phyloP scores from a whole-genome alignment of 2,329 filamentous ascomycete species.

The Lasiodiplodia theobromae region DNA sequence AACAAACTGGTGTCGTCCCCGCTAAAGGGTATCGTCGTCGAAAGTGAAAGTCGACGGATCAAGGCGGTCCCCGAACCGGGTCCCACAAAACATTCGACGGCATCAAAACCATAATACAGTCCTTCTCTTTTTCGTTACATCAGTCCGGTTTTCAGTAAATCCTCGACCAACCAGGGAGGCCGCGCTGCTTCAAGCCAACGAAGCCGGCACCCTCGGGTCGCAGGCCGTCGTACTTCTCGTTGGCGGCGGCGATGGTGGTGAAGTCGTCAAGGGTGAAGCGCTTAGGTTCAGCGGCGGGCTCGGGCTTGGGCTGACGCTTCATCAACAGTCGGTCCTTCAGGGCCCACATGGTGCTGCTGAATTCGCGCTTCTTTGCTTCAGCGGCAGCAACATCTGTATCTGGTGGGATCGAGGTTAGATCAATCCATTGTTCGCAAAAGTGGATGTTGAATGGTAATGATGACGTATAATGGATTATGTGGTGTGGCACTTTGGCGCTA shows the following conservation, averaged over 20 bases:
- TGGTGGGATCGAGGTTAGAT: not conserved
- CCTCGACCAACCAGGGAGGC: constrained; percentile 8
- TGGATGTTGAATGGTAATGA: not conserved
- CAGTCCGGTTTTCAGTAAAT: constrained; percentile 4
- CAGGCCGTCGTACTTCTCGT: constrained; percentile 20
- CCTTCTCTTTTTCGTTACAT: not conserved
- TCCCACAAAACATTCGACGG: not conserved
- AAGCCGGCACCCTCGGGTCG: constrained; percentile 14
- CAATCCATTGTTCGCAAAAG: not conserved
- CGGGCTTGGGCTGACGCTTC: constrained; percentile 7
- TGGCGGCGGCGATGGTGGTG: constrained; percentile 23
- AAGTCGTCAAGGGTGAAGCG: constrained; percentile 23
- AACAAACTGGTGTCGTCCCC: not conserved
- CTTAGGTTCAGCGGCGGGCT: constrained; percentile 5
- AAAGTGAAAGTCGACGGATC: not conserved
- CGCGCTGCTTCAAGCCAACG: constrained; percentile 17
- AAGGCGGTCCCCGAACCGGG: not conserved
- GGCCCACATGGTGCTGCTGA: not conserved
- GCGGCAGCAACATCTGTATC: not conserved
- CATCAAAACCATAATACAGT: not conserved
- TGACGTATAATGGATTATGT: constrained; percentile 1
- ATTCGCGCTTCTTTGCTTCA: not conserved
- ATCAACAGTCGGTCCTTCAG: not conserved
- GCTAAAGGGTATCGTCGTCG: not conserved
- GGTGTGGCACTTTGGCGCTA: not conserved